A percentile compares a stretch with the other conserved stretches of the same genome.
Evolutionary conservation across 176 grass and related monocot genomes (phyloP).

Genomic region (Neostapfia colusana): DNA sequence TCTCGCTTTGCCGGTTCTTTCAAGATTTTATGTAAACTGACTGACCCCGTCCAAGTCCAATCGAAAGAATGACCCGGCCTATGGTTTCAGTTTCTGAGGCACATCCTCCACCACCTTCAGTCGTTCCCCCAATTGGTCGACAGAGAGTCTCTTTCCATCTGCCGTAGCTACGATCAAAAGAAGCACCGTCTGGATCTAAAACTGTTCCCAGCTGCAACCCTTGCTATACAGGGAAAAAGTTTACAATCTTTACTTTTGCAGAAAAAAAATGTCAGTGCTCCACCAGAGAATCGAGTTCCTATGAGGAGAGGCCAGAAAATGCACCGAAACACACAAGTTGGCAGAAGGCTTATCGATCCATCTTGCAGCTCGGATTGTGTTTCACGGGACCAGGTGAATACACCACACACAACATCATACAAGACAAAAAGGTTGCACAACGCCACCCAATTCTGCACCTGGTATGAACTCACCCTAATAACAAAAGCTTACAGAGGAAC

Average conservation of each 20-base stretch:
- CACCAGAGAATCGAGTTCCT: background rate
- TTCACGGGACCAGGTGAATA: slow-evolving; percentile 15
- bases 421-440: slow-evolving; percentile 2
- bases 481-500: slow-evolving; percentile 1
- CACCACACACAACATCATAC: slow-evolving; percentile 21
- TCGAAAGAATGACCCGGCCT: background rate
- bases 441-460: background rate
- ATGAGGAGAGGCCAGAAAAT: background rate
- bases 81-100: background rate
- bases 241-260: background rate
- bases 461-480: background rate
- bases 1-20: too few relatives aligned
- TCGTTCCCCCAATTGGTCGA: slow-evolving; percentile 2
- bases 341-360: background rate
- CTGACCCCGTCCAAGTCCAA: too few relatives aligned
- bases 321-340: slow-evolving; percentile 10
- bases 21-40: too few relatives aligned
- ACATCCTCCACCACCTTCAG: background rate
- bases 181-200: slow-evolving; percentile 11
- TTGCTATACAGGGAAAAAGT: background rate
- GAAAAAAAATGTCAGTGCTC: background rate
- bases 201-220: background rate
- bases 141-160: slow-evolving; percentile 21
- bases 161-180: slow-evolving; percentile 13
- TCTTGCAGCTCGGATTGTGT: slow-evolving; percentile 12